These are phyloP conservation scores for Bipolaris gigantea DNA, from an alignment of 2,329 filamentous ascomycete species.

Conservation along the genomic window DNA sequence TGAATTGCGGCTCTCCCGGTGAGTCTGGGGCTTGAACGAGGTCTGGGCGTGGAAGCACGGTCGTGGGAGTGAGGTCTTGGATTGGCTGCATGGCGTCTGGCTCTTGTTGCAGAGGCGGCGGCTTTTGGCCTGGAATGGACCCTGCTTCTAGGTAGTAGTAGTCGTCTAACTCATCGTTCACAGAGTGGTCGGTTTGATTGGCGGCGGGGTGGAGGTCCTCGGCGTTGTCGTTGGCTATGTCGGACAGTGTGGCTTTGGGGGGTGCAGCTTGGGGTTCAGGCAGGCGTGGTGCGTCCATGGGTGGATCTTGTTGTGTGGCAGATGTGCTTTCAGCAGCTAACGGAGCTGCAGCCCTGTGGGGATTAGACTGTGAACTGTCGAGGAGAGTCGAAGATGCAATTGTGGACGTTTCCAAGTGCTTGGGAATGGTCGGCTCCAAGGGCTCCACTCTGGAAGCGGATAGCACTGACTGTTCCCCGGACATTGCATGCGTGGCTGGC, in stretches of 20 bases:
- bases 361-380: constrained; percentile 11
- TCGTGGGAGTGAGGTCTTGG: constrained; percentile 1
- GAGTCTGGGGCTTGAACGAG: constrained; percentile 1
- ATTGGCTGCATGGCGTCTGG: constrained; percentile 1
- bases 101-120: background rate
- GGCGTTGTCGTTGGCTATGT: constrained; percentile 2
- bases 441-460: constrained; percentile 10
- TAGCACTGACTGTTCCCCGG: constrained; percentile 15
- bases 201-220: constrained; percentile 1
- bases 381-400: constrained; percentile 16
- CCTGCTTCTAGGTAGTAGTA: constrained; percentile 8
- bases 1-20: background rate
- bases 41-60: background rate
- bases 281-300: constrained; percentile 7
- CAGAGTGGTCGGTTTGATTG: background rate
- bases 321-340: constrained; percentile 4
- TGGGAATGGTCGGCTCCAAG: constrained; percentile 21
- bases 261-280: constrained; percentile 1
- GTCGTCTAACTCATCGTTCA: constrained; percentile 9
- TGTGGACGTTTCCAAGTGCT: constrained; percentile 21
- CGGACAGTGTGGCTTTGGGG: constrained; percentile 2
- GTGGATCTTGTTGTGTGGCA: constrained; percentile 9
- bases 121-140: constrained; percentile 1
- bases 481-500: constrained; percentile 16
- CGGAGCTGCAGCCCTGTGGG: constrained; percentile 6